Base-by-base conservation (phyloP, 2,329 filamentous ascomycete species). In the Stylonectria norvegica region DNA sequence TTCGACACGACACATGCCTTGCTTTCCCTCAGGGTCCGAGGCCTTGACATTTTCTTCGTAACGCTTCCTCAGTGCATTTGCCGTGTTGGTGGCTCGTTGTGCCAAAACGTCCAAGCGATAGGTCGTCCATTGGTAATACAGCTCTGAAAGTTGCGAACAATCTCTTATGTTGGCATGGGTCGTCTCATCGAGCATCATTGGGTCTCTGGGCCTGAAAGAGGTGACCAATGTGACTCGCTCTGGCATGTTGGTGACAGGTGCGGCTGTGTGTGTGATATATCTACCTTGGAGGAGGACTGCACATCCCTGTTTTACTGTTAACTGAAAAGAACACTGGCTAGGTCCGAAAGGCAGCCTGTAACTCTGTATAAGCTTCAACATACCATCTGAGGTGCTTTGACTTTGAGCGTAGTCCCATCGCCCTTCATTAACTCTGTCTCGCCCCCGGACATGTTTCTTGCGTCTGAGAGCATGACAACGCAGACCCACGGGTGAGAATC, bases 401-500 rank as follows among this genome's bases (percentile, higher is more conserved):
- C 49, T 28, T 55, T 58, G n/a, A 58, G 33, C 4, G 46, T 52
- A 5, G 45, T 50, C 1, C 56, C 56, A 15, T 57, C 52, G 12
- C 50, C 51, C 20, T 52, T 53, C 39, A 49, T 42, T 15, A 60
- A 40, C 16, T 47, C 58, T 2, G 58, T 61, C 41, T 60, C 58
- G 14, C 58, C 72, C 20, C 72, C 72, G 22, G 65, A 52, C 72
- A 75, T 76, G 31, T 60, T 54, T 18, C 62, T 63, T 19, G 66
- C 65, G 47, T 75, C 71, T 22, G 65, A 70, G 45, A 75, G 63
- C 72, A 74, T 76, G 4, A 71, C 57, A 17, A 75, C 72, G 47
- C 72, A 75, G 17, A 75, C 72, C 42, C 72, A 74, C 2, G 72
- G 71, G 47, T 71, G 71, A 34, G 65, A 69, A 49, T 76, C 73